Conservation (phyloP, 345 rosid species). For the rapeseed (Brassica napus) region DNA sequence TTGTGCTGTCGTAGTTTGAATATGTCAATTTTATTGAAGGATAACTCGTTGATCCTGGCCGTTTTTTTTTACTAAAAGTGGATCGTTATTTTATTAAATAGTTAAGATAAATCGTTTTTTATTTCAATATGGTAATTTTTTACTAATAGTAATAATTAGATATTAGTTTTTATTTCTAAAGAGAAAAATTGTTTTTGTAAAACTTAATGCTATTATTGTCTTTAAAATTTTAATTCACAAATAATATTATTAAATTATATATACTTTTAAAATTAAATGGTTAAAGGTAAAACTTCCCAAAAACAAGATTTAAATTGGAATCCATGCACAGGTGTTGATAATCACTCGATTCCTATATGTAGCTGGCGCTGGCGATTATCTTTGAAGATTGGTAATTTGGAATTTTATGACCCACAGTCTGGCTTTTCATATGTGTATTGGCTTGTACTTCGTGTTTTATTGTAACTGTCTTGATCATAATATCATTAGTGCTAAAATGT, state of each 20-base stretch:
- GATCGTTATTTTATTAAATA: background rate
- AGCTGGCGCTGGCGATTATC: slow-evolving; percentile 4
- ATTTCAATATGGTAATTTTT: background rate
- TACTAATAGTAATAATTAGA: background rate
- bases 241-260: background rate
- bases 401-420: slow-evolving; percentile 17
- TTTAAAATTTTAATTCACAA: background rate
- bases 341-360: slow-evolving; percentile 10
- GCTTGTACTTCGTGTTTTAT: background rate
- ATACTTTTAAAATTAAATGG: background rate
- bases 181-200: background rate
- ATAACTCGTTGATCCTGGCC: background rate
- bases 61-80: background rate
- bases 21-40: background rate
- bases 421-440: slow-evolving; percentile 3
- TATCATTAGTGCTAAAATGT: background rate
- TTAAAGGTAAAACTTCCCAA: background rate
- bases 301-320: background rate
- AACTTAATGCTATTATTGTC: background rate
- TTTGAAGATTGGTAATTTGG: background rate
- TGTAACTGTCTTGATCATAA: background rate
- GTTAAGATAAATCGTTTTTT: background rate
- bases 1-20: background rate
- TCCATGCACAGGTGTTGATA: slow-evolving; percentile 15
- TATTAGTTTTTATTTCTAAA: background rate